Percentiles rank a stretch among this genome's conserved stretches.
Evolutionary conservation across 139 green algal genomes (phyloP).

Genomic region (Bryopsis sp.): DNA sequence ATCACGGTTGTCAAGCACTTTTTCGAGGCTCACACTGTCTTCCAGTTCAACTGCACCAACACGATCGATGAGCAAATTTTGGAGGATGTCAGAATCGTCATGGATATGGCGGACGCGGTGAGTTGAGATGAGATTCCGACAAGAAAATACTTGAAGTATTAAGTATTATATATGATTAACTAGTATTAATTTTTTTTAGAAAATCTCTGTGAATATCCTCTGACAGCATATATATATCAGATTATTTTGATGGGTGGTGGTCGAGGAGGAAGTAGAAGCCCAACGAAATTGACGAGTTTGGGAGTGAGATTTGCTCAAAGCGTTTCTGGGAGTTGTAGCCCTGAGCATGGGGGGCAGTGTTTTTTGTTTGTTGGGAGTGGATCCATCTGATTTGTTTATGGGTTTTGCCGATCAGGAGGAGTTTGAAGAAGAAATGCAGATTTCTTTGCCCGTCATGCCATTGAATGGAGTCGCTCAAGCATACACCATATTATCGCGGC

Average conservation of each 20-base stretch:
- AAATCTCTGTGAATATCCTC: too few species aligned
- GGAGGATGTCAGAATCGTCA: constrained; percentile 80
- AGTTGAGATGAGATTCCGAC: constrained; percentile 8
- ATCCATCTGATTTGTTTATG: constrained; percentile 12
- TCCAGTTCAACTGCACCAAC: constrained; percentile 98
- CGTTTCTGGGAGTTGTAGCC: too few species aligned
- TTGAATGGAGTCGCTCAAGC: constrained; percentile 63
- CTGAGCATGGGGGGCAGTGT: background rate
- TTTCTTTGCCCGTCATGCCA: constrained; percentile 76
- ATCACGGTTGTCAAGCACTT: constrained; percentile 87
- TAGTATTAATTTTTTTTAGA: too few species aligned
- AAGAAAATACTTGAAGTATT: background rate
- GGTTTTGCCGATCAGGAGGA: constrained; percentile 37
- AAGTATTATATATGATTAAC: constrained; percentile 1
- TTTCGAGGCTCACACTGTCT: constrained; percentile 69
- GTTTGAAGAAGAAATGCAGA: constrained; percentile 65
- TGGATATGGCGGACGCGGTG: constrained; percentile 84
- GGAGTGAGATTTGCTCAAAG: too few species aligned
- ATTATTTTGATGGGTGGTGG: too few species aligned
- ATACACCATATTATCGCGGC: constrained; percentile 67
- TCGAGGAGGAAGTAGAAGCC: too few species aligned
- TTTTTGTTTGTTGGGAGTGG: background rate
- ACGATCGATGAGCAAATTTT: constrained; percentile 91
- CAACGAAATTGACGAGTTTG: too few species aligned
- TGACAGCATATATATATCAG: too few species aligned